phyloP scores from a whole-genome alignment of 1,284 basidiomycete species.

The Cryptococcus sp. region DNA sequence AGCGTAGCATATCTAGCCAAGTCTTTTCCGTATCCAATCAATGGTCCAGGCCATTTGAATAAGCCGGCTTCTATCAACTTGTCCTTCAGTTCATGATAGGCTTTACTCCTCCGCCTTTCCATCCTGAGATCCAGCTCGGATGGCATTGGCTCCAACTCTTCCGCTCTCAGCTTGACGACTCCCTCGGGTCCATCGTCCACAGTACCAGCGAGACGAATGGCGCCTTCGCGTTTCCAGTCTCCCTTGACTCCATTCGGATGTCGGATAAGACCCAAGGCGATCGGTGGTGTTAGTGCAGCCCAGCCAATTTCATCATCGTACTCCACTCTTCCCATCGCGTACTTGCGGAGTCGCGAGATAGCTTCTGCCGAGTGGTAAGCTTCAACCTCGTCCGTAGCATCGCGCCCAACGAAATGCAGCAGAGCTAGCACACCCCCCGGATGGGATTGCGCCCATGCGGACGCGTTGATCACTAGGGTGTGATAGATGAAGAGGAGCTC shows the following conservation, averaged over 20 bases:
- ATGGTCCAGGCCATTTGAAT: conserved; percentile 69
- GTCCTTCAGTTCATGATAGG: conserved; percentile 75
- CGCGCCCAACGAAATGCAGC: conserved; percentile 92
- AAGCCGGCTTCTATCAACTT: conserved; percentile 74
- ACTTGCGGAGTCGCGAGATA: conserved; percentile 61
- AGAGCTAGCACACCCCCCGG: conserved; percentile 87
- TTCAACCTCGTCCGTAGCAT: conserved; percentile 90
- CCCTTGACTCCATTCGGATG: conserved; percentile 44
- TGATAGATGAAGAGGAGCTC: conserved; percentile 76
- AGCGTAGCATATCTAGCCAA: conserved; percentile 69
- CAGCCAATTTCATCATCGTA: conserved; percentile 52
- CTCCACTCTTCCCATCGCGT: conserved; percentile 70
- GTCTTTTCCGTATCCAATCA: conserved; percentile 88
- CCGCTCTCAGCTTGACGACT: conserved; percentile 21
- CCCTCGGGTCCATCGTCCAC: conserved; percentile 1
- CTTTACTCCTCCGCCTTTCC: conserved; percentile 68
- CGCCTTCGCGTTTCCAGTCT: conserved; percentile 43
- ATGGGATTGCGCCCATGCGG: conserved; percentile 76
- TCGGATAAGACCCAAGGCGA: conserved; percentile 75
- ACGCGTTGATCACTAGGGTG: conserved; percentile 72
- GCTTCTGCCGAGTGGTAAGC: conserved; percentile 80
- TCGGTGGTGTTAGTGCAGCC: conserved; percentile 80
- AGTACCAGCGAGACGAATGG: conserved; percentile 10
- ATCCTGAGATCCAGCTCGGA: conserved; percentile 55
- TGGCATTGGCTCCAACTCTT: conserved; percentile 50